Evolutionary conservation across 2,329 filamentous ascomycete species (phyloP).

Genomic region (Calonectria crousiana): DNA sequence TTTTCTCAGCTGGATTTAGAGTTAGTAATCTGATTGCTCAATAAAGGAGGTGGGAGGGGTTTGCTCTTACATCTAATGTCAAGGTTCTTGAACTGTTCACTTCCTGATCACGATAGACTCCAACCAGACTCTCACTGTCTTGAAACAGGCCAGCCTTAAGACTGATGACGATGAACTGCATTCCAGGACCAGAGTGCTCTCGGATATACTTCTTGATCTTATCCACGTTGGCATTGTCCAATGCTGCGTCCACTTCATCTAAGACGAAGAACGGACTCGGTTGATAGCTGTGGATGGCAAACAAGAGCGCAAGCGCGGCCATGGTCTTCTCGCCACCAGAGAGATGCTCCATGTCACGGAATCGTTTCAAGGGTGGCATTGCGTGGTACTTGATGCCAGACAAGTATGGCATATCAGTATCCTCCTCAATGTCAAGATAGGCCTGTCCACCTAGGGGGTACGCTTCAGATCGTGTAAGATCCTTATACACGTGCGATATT

Average conservation of each 20-base stretch:
- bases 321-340: conserved; percentile 99
- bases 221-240: conserved; percentile 98
- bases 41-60: background rate
- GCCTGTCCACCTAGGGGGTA: conserved; percentile 92
- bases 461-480: conserved; percentile 89
- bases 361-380: conserved; percentile 98
- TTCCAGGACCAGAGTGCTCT: conserved; percentile 93
- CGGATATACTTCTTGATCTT: conserved; percentile 97
- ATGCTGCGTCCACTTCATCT: conserved; percentile 95
- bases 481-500: conserved; percentile 93
- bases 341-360: conserved; percentile 98
- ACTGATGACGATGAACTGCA: conserved; percentile 99
- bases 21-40: conserved; percentile 21
- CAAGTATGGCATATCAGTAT: conserved; percentile 95
- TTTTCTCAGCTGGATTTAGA: conserved; percentile 47
- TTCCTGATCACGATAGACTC: conserved; percentile 94
- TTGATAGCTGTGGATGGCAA: conserved; percentile 96
- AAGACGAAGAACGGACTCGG: conserved; percentile 97
- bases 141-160: conserved; percentile 97
- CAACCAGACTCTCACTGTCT: conserved; percentile 94
- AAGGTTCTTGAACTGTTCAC: conserved; percentile 92
- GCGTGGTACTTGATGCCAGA: conserved; percentile 98
- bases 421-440: conserved; percentile 92
- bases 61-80: conserved; percentile 88
- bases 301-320: conserved; percentile 94